Conservation (phyloP, 2,329 filamentous ascomycete species). For the Fusarium graminum region DNA sequence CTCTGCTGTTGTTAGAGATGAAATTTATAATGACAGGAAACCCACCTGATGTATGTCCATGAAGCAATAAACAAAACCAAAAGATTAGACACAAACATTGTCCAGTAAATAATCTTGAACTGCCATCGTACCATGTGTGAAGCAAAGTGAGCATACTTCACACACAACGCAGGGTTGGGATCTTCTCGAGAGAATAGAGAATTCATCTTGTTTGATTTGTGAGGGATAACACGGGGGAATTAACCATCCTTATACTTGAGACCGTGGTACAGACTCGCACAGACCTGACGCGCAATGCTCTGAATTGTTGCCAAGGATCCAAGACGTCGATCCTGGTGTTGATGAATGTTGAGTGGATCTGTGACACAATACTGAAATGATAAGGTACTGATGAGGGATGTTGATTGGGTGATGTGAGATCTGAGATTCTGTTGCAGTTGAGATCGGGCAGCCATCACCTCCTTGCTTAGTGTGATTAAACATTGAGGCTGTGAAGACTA, state of each 20-base stretch:
- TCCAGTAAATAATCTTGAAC: conserved; percentile 63
- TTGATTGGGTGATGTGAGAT: conserved; percentile 38
- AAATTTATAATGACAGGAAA: conserved; percentile 11
- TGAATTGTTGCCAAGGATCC: no score
- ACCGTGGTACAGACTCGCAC: conserved; percentile 24
- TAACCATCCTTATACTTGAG: conserved; percentile 37
- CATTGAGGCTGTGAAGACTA: conserved; percentile 33
- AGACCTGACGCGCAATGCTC: no score
- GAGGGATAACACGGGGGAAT: not conserved
- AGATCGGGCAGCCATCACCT: conserved; percentile 48
- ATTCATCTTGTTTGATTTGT: conserved; percentile 32
- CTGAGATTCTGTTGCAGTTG: conserved; percentile 38
- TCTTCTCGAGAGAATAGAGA: conserved; percentile 40
- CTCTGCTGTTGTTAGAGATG: conserved; percentile 44
- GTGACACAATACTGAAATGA: no score
- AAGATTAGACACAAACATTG: conserved; percentile 60
- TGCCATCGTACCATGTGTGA: conserved; percentile 57
- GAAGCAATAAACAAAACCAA: conserved; percentile 61
- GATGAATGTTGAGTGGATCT: no score
- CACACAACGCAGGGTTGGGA: conserved; percentile 50
- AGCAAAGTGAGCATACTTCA: conserved; percentile 60
- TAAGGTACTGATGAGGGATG: no score
- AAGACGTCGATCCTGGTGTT: no score
- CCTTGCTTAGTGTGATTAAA: conserved; percentile 30
- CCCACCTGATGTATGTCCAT: conserved; percentile 57